Conservation (phyloP, 306 rosid genomes). For the Vachellia pachyceras region DNA sequence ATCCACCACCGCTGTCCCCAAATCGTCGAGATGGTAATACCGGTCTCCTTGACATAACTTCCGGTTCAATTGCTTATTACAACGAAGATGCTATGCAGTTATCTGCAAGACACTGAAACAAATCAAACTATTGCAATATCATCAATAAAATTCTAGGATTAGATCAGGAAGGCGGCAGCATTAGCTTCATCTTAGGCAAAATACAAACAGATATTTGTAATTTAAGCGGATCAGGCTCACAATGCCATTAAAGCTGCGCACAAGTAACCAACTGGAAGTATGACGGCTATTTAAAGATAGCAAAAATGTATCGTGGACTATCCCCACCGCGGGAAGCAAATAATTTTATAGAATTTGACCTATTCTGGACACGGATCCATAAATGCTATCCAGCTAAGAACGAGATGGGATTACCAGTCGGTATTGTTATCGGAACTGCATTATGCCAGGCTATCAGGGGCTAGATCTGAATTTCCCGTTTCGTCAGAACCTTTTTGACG, state of each 20-base stretch:
- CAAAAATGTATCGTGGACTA: background rate
- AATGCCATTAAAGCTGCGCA: background rate
- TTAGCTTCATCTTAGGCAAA: constrained; percentile 15
- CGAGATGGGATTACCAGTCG: constrained; percentile 31
- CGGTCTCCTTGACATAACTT: constrained; percentile 63
- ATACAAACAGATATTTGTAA: background rate
- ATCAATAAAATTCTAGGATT: background rate
- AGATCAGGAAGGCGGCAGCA: background rate
- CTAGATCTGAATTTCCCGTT: constrained; percentile 43
- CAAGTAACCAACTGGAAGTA: background rate
- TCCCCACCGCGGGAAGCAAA: no score
- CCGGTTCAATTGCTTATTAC: constrained; percentile 12
- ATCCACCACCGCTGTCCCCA: constrained; percentile 53
- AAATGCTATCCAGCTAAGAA: constrained; percentile 10
- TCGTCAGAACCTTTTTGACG: constrained; percentile 24
- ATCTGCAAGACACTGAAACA: constrained; percentile 21
- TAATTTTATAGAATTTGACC: constrained; percentile 5
- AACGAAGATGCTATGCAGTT: background rate
- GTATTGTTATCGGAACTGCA: constrained; percentile 20
- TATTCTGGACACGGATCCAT: constrained; percentile 30
- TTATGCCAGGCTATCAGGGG: constrained; percentile 1
- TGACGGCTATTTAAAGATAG: background rate
- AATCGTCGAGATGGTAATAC: constrained; percentile 54
- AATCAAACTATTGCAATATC: background rate
- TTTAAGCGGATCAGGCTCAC: constrained; percentile 19